phyloP scores from a whole-genome alignment of 345 rosid species.

The Xanthoceras sorbifolium region DNA sequence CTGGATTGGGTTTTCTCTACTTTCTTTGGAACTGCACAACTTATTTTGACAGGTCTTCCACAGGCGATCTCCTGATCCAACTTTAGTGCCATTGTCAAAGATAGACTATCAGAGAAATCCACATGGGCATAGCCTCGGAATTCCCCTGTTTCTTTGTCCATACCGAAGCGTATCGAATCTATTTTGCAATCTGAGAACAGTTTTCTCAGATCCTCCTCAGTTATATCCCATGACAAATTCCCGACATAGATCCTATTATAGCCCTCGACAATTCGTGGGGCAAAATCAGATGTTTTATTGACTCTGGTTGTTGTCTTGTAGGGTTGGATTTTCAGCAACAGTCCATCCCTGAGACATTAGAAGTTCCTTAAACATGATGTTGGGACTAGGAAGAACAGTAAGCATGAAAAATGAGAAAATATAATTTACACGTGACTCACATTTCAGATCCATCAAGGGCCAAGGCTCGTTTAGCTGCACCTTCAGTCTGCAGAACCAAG shows the following conservation, averaged over 20 bases:
- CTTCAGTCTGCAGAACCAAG: conserved; percentile 57
- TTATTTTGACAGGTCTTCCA: conserved; percentile 84
- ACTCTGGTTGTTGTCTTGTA: conserved; percentile 53
- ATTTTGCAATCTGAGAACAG: conserved; percentile 76
- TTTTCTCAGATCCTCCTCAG: conserved; percentile 66
- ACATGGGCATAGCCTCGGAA: conserved; percentile 89
- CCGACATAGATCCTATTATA: conserved; percentile 87
- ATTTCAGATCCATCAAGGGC: conserved; percentile 80
- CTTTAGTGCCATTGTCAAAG: conserved; percentile 69
- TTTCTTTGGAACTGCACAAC: conserved; percentile 75
- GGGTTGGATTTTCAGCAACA: conserved; percentile 78
- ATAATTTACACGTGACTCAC: conserved; percentile 45
- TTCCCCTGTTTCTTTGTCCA: conserved; percentile 78
- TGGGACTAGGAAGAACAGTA: conserved; percentile 3
- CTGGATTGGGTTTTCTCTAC: conserved; percentile 27
- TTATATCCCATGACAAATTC: conserved; percentile 85
- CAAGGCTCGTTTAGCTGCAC: conserved; percentile 75
- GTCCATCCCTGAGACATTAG: conserved; percentile 66
- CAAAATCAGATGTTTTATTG: conserved; percentile 47
- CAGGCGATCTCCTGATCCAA: conserved; percentile 69
- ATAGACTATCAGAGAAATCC: conserved; percentile 68
- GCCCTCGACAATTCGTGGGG: conserved; percentile 69
- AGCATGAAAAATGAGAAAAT: neutral
- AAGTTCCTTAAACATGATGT: conserved; percentile 19
- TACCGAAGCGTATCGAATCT: conserved; percentile 71